Percentiles rank a stretch among this genome's conserved stretches.
These are phyloP conservation scores for Fonsecaea monophora DNA, from an alignment of 2,329 filamentous ascomycete genomes.

Conservation along the genomic window DNA sequence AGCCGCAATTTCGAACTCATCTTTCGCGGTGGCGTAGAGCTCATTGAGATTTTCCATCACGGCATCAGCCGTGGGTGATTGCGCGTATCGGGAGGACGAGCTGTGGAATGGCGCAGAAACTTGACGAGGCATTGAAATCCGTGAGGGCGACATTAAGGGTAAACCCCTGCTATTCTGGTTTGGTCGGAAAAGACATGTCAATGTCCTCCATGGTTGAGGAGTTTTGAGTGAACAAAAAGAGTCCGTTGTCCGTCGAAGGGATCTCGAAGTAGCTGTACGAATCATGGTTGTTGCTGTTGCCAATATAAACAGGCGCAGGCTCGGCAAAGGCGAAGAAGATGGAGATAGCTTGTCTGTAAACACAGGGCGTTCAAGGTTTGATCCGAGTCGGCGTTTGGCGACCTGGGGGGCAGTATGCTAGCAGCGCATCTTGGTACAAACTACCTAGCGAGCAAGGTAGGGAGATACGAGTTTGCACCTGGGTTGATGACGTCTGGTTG, in stretches of 20 bases:
- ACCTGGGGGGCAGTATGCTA: neutral
- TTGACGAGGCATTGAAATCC: neutral
- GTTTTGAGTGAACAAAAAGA: neutral
- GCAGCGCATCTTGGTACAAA: neutral
- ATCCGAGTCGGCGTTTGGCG: neutral
- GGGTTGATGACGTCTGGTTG: neutral
- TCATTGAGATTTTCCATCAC: conserved; percentile 41
- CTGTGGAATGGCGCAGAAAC: conserved; percentile 31
- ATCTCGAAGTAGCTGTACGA: conserved; percentile 5
- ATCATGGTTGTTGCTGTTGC: conserved; percentile 5
- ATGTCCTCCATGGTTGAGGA: conserved; percentile 3
- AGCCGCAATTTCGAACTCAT: conserved; percentile 52
- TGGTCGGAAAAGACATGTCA: conserved; percentile 2
- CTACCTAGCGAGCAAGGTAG: no score
- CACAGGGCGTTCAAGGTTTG: neutral
- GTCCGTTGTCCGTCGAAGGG: conserved; percentile 4
- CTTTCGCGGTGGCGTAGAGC: conserved; percentile 41
- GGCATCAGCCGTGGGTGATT: conserved; percentile 39
- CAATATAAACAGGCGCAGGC: neutral
- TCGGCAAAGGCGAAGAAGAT: neutral
- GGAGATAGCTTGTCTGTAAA: neutral
- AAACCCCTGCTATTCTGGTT: neutral
- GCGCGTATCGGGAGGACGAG: conserved; percentile 17
- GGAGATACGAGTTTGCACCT: neutral
- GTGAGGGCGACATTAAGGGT: neutral